phyloP scores from a whole-genome alignment of 495 filamentous ascomycete species.

The Penicillium macrosclerotiorum region DNA sequence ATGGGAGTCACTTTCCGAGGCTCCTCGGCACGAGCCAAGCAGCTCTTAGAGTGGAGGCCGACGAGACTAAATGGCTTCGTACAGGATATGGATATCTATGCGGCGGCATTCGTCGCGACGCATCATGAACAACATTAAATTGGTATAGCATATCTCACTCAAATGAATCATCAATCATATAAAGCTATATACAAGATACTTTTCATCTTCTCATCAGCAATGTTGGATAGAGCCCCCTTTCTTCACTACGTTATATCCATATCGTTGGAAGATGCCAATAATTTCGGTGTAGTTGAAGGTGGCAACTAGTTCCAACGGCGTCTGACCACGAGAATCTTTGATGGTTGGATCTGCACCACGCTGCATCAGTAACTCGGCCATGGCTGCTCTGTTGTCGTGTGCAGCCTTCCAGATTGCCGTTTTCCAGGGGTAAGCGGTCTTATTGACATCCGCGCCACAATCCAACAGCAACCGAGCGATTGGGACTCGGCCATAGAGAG shows the following conservation, averaged over 20 bases:
- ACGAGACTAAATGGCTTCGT: constrained; percentile 24
- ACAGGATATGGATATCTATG: constrained; percentile 10
- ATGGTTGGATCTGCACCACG: constrained; percentile 11
- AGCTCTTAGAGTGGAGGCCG: constrained; percentile 57
- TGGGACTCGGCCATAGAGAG: constrained; percentile 31
- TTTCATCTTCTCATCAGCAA: neutral
- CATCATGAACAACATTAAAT: neutral
- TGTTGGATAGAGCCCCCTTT: no score
- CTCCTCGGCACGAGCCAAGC: constrained; percentile 18
- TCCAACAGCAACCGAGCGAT: constrained; percentile 39
- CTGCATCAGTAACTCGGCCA: constrained; percentile 13
- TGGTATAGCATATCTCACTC: neutral
- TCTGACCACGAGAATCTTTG: constrained; percentile 4
- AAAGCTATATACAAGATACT: neutral
- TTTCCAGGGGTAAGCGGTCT: constrained; percentile 2
- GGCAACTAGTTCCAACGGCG: constrained; percentile 1
- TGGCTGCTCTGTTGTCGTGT: neutral
- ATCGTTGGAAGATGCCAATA: constrained; percentile 2
- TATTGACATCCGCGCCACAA: constrained; percentile 32
- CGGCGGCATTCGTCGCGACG: constrained; percentile 1
- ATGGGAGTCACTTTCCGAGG: constrained; percentile 13
- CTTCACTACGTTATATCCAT: constrained; percentile 7
- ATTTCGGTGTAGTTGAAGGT: neutral
- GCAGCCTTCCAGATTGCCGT: constrained; percentile 20
- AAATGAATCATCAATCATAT: neutral